Evolutionary conservation across 805 yeast genomes (phyloP), one percentile per base, ranked within the genome.

Genomic region (Grigorovia jiainica): DNA sequence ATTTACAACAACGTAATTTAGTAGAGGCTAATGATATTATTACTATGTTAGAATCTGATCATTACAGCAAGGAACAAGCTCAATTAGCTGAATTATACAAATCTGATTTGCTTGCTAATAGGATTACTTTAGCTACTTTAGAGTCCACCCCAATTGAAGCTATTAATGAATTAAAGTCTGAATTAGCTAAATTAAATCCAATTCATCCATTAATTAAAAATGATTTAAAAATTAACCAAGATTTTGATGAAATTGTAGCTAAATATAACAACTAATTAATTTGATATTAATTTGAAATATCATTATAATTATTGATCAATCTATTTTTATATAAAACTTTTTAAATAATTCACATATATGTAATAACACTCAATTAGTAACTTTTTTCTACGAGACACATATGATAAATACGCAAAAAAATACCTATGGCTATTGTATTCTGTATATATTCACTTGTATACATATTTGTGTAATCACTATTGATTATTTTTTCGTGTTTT

Each of bases 1-100:
- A 89, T 47, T 64, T 89, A 52, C 87, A 85, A 65, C 73, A 87
- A 58, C 76, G 79, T 39, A 83, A 89, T 55, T 67, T 76, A 43
- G 90, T 89, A 2, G 97, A 90, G 64, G 89, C 95, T 8, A 73
- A 74, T 45, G 85, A 84, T 47, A 67, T 79, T 30, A 64, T 82
- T 10, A 64, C 64, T 24, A 65, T 71, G 39, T 63, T 75, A 34
- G 54, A 67, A 27, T 70, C 75, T n/a, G 64, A 67, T n/a, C 66
- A 64, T 45, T 57, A 65, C 36, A 42, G 43, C 9, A 67, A 58
- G 15, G 51, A 63, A 9, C 63, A 62, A 36, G 51, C 60, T 30
- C 53, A 49, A 10, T 40, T 41, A 15, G 58, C 60, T 19, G 41
- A 43, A 23, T 35, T 49, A 15, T 68, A 64, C 31, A 63, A 71